phyloP scores from a whole-genome alignment of 2,329 filamentous ascomycete species.

The Thermomyces lanuginosus region DNA sequence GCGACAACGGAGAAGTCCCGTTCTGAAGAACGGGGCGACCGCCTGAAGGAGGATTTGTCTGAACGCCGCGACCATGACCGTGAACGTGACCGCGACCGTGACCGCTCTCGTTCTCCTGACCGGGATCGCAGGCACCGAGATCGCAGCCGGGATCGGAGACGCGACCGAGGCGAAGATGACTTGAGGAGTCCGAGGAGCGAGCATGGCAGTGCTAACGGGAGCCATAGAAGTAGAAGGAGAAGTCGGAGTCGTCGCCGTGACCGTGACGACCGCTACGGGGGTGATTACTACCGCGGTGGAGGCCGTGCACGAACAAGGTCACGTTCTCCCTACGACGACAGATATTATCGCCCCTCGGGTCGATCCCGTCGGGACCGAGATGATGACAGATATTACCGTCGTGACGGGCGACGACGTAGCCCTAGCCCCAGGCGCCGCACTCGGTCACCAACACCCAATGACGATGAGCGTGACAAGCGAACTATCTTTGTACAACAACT shows the following conservation, averaged over 20 bases:
- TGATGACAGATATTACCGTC: constrained; percentile 34
- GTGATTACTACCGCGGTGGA: constrained; percentile 55
- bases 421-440: constrained; percentile 24
- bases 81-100: constrained; percentile 23
- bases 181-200: constrained; percentile 57
- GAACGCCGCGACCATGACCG: constrained; percentile 34
- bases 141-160: constrained; percentile 38
- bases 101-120: constrained; percentile 41
- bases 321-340: constrained; percentile 50
- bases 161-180: constrained; percentile 38
- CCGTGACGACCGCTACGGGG: constrained; percentile 50
- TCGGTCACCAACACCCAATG: constrained; percentile 47
- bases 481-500: constrained; percentile 98
- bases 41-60: constrained; percentile 39
- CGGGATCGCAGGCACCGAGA: constrained; percentile 44
- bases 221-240: constrained; percentile 65
- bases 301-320: constrained; percentile 53
- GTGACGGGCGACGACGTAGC: constrained; percentile 33
- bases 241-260: constrained; percentile 65
- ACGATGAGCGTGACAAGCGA: constrained; percentile 89
- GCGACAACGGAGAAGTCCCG: constrained; percentile 20
- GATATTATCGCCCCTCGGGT: constrained; percentile 36
- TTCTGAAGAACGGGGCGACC: constrained; percentile 41
- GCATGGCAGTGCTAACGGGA: constrained; percentile 49
- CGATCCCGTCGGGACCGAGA: constrained; percentile 34